phyloP scores from a whole-genome alignment of 352 stramenopile genomes.

The Aphanomyces euteiches region DNA sequence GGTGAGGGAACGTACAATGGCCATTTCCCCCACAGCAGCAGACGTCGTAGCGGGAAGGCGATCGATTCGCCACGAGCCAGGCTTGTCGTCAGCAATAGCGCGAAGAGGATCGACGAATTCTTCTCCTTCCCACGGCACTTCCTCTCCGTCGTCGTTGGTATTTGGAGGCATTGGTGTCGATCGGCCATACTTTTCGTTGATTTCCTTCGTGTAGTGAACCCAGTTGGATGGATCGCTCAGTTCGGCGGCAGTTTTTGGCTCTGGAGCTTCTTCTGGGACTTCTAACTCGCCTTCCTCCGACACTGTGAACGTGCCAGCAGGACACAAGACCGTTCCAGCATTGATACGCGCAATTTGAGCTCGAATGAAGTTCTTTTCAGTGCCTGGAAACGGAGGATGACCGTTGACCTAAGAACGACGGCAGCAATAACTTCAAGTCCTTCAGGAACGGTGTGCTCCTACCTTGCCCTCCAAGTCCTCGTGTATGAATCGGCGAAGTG shows the following conservation, averaged over 20 bases:
- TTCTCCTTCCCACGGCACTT: constrained; percentile 61
- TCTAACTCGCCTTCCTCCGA: constrained; percentile 69
- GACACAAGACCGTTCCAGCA: constrained; percentile 71
- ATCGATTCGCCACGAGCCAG: constrained; percentile 71
- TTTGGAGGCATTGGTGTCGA: constrained; percentile 62
- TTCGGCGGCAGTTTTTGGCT: constrained; percentile 68
- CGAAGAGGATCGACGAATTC: constrained; percentile 59
- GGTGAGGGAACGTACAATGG: constrained; percentile 65
- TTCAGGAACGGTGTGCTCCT: background rate
- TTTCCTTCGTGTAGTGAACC: constrained; percentile 85
- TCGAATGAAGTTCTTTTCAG: constrained; percentile 82
- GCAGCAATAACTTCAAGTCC: background rate
- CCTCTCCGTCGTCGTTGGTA: constrained; percentile 68
- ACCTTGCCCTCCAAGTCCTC: constrained; percentile 79
- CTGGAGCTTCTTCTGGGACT: constrained; percentile 57
- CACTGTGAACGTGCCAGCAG: constrained; percentile 78
- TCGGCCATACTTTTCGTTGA: constrained; percentile 80
- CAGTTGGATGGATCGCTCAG: constrained; percentile 69
- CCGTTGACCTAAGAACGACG: constrained; percentile 40
- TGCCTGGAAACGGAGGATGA: constrained; percentile 85
- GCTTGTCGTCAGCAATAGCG: constrained; percentile 58
- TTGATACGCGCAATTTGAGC: constrained; percentile 89
- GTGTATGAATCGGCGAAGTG: constrained; percentile 75
- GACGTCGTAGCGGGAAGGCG: constrained; percentile 60
- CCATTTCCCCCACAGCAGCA: constrained; percentile 53